These are phyloP conservation scores for Mallotus repandus DNA, from an alignment of 441 rosid species.

Conservation along the genomic window DNA sequence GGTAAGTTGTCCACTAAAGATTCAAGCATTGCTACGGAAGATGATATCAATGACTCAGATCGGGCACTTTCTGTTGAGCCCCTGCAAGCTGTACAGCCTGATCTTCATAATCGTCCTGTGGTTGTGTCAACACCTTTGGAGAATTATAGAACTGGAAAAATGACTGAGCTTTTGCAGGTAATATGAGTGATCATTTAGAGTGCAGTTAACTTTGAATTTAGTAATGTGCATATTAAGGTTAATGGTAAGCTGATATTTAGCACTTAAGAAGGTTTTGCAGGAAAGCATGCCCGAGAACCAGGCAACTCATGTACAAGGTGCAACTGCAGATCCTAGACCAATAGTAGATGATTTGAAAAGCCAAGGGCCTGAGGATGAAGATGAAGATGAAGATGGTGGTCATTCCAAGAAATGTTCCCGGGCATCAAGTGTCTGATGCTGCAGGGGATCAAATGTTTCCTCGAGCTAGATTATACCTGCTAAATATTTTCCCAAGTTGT, in stretches of 20 bases:
- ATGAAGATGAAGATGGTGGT: constrained; percentile 14
- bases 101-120: constrained; percentile 32
- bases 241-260: constrained; percentile 9
- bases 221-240: background rate
- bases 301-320: constrained; percentile 28
- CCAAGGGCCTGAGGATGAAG: constrained; percentile 13
- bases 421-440: constrained; percentile 12
- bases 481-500: background rate
- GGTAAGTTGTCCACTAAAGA: constrained; percentile 24
- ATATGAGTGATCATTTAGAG: constrained; percentile 2
- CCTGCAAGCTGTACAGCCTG: constrained; percentile 56
- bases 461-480: background rate
- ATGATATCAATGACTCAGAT: constrained; percentile 31
- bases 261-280: constrained; percentile 67
- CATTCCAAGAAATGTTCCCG: constrained; percentile 2
- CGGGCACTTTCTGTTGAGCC: constrained; percentile 70
- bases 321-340: constrained; percentile 11
- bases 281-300: constrained; percentile 61
- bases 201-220: background rate
- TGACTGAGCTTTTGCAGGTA: constrained; percentile 88
- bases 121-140: constrained; percentile 41
- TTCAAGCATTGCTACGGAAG: constrained; percentile 29
- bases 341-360: background rate
- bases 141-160: constrained; percentile 57
- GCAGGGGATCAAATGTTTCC: background rate